These are phyloP conservation scores for Trichosanthes truncata DNA, from an alignment of 306 rosid genomes.

Conservation along the genomic window DNA sequence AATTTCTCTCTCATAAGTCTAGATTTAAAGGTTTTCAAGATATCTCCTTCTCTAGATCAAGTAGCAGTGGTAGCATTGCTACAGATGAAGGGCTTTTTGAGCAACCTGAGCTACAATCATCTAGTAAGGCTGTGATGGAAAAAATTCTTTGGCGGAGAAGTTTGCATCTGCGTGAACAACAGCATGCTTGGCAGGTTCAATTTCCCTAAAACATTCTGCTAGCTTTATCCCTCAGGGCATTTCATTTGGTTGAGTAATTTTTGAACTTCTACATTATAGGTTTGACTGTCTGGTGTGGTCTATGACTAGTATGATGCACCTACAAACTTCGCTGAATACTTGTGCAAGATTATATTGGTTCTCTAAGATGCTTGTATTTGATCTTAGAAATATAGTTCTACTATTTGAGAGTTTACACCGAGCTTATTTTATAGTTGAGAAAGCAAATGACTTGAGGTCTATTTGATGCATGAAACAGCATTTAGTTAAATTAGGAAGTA, in stretches of 20 bases:
- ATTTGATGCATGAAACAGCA: not conserved
- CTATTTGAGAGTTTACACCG: not conserved
- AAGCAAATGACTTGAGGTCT: not conserved
- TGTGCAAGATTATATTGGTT: not conserved
- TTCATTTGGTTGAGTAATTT: not conserved
- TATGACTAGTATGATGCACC: not conserved
- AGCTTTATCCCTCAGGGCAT: not conserved
- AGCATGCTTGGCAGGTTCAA: constrained; percentile 81
- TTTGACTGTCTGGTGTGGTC: not conserved
- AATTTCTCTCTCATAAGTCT: constrained; percentile 50
- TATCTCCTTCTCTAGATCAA: constrained; percentile 48
- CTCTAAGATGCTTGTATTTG: not conserved
- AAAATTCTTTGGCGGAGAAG: constrained; percentile 50
- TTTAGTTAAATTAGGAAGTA: constrained; percentile 1
- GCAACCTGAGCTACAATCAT: constrained; percentile 58
- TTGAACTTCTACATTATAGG: not conserved
- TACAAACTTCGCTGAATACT: not conserved
- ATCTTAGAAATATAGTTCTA: not conserved
- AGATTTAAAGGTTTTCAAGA: constrained; percentile 38
- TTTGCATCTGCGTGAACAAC: constrained; percentile 53
- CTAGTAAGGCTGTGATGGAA: constrained; percentile 50
- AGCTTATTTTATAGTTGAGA: not conserved
- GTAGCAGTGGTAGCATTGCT: constrained; percentile 53
- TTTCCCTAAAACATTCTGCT: not conserved
- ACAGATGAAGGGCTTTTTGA: constrained; percentile 86